Evolutionary conservation across 2,329 filamentous ascomycete species (phyloP).

Genomic region (Immersiporthe knoxdaviesiana): DNA sequence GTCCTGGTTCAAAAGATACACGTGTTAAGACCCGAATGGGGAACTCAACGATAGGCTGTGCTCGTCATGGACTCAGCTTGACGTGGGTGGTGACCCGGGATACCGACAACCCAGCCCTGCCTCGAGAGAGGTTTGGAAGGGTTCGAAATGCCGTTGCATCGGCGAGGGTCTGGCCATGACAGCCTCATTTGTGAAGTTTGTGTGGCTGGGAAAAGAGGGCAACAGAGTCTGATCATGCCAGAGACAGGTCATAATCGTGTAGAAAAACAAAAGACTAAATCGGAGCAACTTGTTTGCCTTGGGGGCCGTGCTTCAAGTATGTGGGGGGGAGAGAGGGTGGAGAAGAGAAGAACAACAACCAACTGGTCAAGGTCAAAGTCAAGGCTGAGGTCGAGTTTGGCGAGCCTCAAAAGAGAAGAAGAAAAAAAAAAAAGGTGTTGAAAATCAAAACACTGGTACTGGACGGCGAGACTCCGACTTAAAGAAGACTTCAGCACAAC

Average conservation of each 20-base stretch:
- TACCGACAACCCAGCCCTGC: background rate
- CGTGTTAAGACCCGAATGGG: background rate
- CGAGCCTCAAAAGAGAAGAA: background rate
- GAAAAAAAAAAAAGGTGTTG: background rate
- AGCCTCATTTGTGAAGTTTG: background rate
- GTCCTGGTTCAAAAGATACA: background rate
- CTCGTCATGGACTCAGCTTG: background rate
- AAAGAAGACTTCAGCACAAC: background rate
- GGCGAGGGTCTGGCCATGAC: background rate
- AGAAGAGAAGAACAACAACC: background rate
- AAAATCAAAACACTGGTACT: background rate
- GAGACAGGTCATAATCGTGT: background rate
- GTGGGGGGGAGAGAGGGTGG: background rate
- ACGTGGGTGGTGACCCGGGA: background rate
- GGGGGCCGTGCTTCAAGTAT: background rate
- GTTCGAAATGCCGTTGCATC: background rate
- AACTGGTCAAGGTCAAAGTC: background rate
- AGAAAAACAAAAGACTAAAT: no score
- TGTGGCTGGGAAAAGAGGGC: background rate
- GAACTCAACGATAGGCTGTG: background rate
- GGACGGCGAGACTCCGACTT: constrained; percentile 5
- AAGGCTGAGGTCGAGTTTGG: background rate
- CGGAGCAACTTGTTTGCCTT: no score
- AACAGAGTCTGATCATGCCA: background rate
- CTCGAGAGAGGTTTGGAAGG: no score